A percentile compares a stretch with the other conserved stretches of the same genome.
phyloP scores from a whole-genome alignment of 495 filamentous ascomycete species.

The Xylaria palmicola region DNA sequence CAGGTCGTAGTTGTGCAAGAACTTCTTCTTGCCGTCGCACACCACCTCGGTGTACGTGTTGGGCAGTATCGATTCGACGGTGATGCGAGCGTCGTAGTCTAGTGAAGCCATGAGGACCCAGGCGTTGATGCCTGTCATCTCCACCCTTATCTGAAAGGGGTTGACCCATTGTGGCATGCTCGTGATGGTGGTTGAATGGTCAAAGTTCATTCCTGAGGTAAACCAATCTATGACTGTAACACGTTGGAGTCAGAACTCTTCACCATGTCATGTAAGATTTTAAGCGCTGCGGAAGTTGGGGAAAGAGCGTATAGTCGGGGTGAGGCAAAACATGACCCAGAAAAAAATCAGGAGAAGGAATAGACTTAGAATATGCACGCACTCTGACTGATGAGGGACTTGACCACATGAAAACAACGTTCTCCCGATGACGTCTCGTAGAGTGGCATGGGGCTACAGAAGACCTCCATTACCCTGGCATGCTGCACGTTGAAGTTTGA shows the following conservation, averaged over 20 bases:
- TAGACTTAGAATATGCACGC: not conserved
- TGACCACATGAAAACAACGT: conserved; percentile 22
- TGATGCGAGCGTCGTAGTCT: conserved; percentile 27
- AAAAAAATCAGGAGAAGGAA: not conserved
- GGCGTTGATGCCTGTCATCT: conserved; percentile 31
- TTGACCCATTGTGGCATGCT: conserved; percentile 20
- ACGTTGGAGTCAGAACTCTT: not conserved
- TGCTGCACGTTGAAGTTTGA: not conserved
- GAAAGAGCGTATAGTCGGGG: not conserved
- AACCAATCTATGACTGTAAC: conserved; percentile 1
- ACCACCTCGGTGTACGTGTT: conserved; percentile 13
- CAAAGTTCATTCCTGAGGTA: not conserved
- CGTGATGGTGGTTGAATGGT: not conserved
- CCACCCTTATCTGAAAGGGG: conserved; percentile 24
- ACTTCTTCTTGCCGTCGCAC: conserved; percentile 18
- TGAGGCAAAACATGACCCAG: not conserved
- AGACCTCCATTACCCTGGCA: not conserved
- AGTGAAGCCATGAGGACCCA: conserved; percentile 29
- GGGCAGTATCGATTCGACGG: conserved; percentile 21
- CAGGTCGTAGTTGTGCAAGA: conserved; percentile 16
- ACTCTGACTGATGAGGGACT: conserved; percentile 16
- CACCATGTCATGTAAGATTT: not conserved
- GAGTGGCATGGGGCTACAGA: conserved; percentile 18
- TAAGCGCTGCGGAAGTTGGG: not conserved
- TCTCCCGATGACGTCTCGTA: conserved; percentile 25